A percentile compares a stretch with the other conserved stretches of the same genome.
Evolutionary conservation across 148 eudicot genomes (phyloP).

Genomic region (Bassia scoparia): DNA sequence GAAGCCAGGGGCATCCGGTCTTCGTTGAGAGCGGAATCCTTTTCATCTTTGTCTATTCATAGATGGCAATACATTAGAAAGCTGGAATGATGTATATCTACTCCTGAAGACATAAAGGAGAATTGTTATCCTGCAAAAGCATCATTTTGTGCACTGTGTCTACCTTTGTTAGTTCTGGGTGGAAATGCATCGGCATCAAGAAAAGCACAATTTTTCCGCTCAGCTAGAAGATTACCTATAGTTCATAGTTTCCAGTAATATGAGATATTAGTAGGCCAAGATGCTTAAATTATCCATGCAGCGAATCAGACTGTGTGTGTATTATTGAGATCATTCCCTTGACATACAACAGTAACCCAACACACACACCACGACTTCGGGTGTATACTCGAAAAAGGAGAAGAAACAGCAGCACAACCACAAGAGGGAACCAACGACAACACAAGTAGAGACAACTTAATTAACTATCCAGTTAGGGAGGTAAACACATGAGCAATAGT

Average conservation of each 20-base stretch:
- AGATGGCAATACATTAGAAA: constrained; percentile 11
- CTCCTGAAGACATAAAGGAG: neutral
- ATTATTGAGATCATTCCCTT: neutral
- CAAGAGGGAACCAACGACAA: no score
- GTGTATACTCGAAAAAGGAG: no score
- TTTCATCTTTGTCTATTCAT: constrained; percentile 66
- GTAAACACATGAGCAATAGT: no score
- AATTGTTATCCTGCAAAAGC: neutral
- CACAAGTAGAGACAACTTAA: no score
- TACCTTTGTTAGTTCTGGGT: constrained; percentile 88
- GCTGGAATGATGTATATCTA: neutral
- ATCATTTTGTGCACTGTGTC: neutral
- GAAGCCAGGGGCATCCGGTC: constrained; percentile 93
- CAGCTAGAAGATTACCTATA: constrained; percentile 65
- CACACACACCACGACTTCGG: no score
- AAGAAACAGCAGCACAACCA: no score
- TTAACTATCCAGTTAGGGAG: no score
- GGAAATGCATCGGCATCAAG: constrained; percentile 95
- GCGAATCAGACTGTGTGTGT: neutral
- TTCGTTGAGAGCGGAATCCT: constrained; percentile 80
- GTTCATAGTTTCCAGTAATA: constrained; percentile 44
- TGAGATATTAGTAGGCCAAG: neutral
- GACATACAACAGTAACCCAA: no score
- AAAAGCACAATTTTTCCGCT: constrained; percentile 47
- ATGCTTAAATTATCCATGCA: neutral